Base-by-base conservation (phyloP, 352 stramenopile genomes). In the Phytophthora pistaciae region DNA sequence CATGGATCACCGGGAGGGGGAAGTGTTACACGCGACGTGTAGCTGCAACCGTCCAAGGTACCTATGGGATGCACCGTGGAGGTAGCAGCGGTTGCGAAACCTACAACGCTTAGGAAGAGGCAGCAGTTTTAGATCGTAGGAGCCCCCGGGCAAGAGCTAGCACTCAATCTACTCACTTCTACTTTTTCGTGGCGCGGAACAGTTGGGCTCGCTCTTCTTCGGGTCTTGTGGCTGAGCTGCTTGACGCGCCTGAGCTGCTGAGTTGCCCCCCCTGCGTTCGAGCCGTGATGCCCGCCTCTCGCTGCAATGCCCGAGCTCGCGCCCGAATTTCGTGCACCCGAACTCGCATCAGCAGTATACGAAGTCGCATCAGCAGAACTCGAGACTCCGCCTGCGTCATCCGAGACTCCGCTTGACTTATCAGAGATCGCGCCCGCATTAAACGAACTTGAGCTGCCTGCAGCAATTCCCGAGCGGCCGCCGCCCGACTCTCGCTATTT, bases 221-320 rank as follows among this genome's bases (percentile, higher is more conserved):
- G 38, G 48, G 42, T 77, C 58, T 80, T 77, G 1, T 64, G 73
- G 20, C 77, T 80, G 11, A 77, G 38, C 40, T 80, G 73, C n/a
- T 77, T 77, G 16, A 64, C 40, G 21, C 14, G 7, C 48, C 36
- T 13, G 59, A 40, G 31, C 7, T 20, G 23, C 53, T 23, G 13
- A 48, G 50, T 8, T 25, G 25, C n/a, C 25, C 52, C 55, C 10
- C 33, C 49, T 31, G 11, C 52, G 16, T 7, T 23, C 18, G 16
- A 50, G 16, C 18, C 38, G 13, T n/a, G 38, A 23, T 49, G 16
- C 7, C 20, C n/a, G 14, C 20, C 48, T 54, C 48, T 21, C 1
- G 48, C 48, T 52, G 44, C 7, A 27, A 23, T 18, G 44, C 44
- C 44, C 7, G 54, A 25, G 29, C 54, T 20, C 8, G 38, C 29